Evolutionary conservation across 78 protist genomes (phyloP).

Genomic region (Pelomyxa schiedti): DNA sequence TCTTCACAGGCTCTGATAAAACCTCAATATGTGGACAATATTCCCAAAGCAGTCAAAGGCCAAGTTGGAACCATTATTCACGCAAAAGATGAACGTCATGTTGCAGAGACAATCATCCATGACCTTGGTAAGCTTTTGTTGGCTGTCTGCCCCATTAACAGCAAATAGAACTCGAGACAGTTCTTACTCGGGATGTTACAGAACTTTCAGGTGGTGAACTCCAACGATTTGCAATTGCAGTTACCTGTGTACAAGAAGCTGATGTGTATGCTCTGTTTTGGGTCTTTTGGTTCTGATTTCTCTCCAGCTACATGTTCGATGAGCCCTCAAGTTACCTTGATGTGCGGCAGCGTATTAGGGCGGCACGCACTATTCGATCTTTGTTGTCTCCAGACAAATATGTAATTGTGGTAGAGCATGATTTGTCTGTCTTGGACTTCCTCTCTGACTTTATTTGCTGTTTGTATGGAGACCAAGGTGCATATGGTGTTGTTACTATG

Average conservation of each 20-base stretch:
- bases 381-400: constrained; percentile 41
- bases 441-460: constrained; percentile 97
- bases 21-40: constrained; percentile 98
- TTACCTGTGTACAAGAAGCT: constrained; percentile 55
- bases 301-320: constrained; percentile 93
- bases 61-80: constrained; percentile 57
- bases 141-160: background rate
- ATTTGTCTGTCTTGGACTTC: constrained; percentile 96
- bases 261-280: constrained; percentile 27
- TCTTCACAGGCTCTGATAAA: constrained; percentile 75
- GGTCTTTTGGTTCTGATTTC: background rate
- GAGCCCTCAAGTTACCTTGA: constrained; percentile 99
- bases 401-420: constrained; percentile 99
- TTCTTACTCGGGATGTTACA: constrained; percentile 63
- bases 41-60: constrained; percentile 88
- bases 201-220: constrained; percentile 98
- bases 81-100: constrained; percentile 46
- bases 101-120: constrained; percentile 27
- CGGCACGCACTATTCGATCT: constrained; percentile 88
- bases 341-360: constrained; percentile 95
- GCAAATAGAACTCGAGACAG: constrained; percentile 71
- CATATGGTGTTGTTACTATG: constrained; percentile 99
- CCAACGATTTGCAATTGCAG: constrained; percentile 96
- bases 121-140: no score
- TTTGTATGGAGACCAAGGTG: constrained; percentile 98